phyloP scores from a whole-genome alignment of 805 yeast species.

The Candida nanaspora region DNA sequence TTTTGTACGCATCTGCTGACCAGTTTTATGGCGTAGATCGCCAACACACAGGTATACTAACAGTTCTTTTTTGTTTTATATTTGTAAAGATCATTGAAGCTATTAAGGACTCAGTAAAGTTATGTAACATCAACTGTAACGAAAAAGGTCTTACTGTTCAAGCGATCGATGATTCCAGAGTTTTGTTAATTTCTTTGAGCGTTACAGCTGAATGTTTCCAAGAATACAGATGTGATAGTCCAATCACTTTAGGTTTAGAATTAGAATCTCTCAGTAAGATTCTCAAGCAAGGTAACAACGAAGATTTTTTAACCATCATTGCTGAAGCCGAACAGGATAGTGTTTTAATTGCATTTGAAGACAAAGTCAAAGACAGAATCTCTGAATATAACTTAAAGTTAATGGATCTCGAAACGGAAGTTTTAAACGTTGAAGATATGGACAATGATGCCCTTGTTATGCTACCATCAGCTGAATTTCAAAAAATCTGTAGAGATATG shows the following conservation, averaged over 20 bases:
- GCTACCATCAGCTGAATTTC: conserved; percentile 83
- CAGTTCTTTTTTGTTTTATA: background rate
- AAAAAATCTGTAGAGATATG: conserved; percentile 85
- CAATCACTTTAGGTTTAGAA: conserved; percentile 86
- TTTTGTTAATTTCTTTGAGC: conserved; percentile 78
- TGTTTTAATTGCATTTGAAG: conserved; percentile 81
- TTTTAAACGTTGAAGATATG: conserved; percentile 88
- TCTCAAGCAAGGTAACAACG: conserved; percentile 83
- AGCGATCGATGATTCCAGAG: conserved; percentile 97
- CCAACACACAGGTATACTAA: background rate
- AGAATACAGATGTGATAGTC: conserved; percentile 93
- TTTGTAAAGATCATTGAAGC: conserved; percentile 69
- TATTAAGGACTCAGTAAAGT: conserved; percentile 87
- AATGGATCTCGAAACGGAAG: conserved; percentile 96
- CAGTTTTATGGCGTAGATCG: background rate
- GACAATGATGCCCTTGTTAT: conserved; percentile 81
- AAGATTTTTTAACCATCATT: conserved; percentile 78
- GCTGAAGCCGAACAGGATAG: conserved; percentile 85
- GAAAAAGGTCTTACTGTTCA: conserved; percentile 92
- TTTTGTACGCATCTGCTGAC: background rate
- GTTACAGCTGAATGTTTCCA: conserved; percentile 85
- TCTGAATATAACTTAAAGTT: conserved; percentile 87
- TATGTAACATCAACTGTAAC: conserved; percentile 96
- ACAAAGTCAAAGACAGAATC: conserved; percentile 81
- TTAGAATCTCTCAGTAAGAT: conserved; percentile 82